Evolutionary conservation across 345 rosid species (phyloP).

Genomic region (Microcos paniculata): DNA sequence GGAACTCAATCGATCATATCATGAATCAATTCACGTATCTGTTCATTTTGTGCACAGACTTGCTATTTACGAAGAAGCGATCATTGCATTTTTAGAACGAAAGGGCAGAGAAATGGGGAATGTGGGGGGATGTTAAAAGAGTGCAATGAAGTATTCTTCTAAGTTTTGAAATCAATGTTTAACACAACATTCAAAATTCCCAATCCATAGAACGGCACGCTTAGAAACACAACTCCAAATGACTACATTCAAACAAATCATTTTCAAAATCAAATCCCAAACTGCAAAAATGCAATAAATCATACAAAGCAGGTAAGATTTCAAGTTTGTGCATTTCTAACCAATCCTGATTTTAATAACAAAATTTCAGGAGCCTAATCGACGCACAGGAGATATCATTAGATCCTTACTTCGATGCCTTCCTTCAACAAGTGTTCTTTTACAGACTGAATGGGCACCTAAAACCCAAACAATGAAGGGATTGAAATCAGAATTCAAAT

Average conservation of each 20-base stretch:
- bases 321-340: not conserved
- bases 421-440: constrained; percentile 70
- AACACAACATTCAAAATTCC: not conserved
- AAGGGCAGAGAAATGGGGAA: not conserved
- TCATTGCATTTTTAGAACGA: not conserved
- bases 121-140: not conserved
- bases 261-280: not conserved
- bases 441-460: constrained; percentile 82
- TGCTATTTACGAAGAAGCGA: not conserved
- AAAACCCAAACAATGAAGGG: constrained; percentile 22
- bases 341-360: not conserved
- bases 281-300: not conserved
- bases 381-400: not conserved
- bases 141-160: not conserved
- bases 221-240: not conserved
- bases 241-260: not conserved
- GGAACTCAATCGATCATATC: too few relatives aligned
- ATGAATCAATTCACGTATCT: too few relatives aligned
- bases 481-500: not conserved
- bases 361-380: not conserved
- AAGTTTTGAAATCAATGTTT: not conserved
- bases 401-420: constrained; percentile 75
- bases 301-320: not conserved
- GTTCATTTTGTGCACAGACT: too few relatives aligned
- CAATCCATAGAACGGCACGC: not conserved